Evolutionary conservation across 371 early-diverging fungal genomes (phyloP).

Genomic region (Nosema muscidifuracis): DNA sequence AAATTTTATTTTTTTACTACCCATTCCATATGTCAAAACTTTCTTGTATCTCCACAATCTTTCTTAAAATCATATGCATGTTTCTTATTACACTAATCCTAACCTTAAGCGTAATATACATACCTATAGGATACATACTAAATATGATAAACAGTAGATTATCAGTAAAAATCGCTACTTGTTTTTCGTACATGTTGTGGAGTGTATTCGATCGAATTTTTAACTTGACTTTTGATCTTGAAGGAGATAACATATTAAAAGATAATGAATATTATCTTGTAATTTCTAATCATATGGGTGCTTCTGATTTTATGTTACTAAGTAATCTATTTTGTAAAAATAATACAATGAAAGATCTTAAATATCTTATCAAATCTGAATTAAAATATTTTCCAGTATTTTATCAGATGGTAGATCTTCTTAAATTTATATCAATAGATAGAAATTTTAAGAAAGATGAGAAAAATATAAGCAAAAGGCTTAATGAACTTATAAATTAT

Average conservation of each 20-base stretch:
- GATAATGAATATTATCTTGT: constrained; percentile 39
- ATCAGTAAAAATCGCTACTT: constrained; percentile 15
- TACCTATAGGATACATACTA: constrained; percentile 10
- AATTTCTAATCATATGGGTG: constrained; percentile 59
- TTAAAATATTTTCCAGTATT: constrained; percentile 53
- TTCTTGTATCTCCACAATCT: too few species aligned
- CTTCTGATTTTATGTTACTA: constrained; percentile 58
- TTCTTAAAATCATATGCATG: background rate
- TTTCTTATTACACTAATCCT: background rate
- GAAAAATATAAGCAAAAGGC: constrained; percentile 47
- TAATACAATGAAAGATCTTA: constrained; percentile 35
- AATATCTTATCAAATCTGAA: constrained; percentile 55
- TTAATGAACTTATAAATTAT: constrained; percentile 11
- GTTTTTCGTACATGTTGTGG: constrained; percentile 23
- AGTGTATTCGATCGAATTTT: constrained; percentile 10
- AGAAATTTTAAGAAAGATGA: constrained; percentile 56
- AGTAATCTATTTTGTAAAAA: constrained; percentile 36
- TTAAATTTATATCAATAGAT: constrained; percentile 50
- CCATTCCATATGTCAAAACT: too few species aligned
- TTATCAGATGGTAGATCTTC: constrained; percentile 46
- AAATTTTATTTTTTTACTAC: too few species aligned
- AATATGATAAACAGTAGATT: background rate
- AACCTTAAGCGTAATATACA: background rate
- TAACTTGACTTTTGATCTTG: constrained; percentile 1
- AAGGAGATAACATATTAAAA: background rate